phyloP scores from a whole-genome alignment of 192 early-diverging fungal species.

The Entomortierella chlamydospora region DNA sequence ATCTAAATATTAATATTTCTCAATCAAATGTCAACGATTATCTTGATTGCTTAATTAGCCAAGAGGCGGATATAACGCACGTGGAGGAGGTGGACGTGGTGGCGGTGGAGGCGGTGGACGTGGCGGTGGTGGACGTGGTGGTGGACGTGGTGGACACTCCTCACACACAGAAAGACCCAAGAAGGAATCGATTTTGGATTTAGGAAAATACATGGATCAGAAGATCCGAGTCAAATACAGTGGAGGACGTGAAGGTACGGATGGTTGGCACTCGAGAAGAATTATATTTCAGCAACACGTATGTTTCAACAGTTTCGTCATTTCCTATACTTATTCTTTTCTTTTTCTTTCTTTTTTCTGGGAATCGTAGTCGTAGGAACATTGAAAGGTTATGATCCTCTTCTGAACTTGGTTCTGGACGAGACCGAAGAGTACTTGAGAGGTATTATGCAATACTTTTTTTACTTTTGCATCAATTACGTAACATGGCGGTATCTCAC shows the following conservation, averaged over 20 bases:
- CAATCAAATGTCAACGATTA: too few species aligned
- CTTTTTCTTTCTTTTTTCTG: not conserved
- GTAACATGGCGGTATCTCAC: not conserved
- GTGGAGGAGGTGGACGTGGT: constrained; percentile 61
- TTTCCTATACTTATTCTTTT: not conserved
- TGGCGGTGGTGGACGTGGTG: constrained; percentile 64
- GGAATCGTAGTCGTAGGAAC: constrained; percentile 79
- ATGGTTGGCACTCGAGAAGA: too few species aligned
- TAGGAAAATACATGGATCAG: constrained; percentile 94
- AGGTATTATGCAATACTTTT: constrained; percentile 59
- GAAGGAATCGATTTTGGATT: constrained; percentile 94
- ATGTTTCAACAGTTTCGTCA: not conserved
- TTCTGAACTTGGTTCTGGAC: constrained; percentile 95
- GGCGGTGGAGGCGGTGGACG: constrained; percentile 60
- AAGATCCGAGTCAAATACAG: constrained; percentile 92
- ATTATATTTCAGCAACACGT: too few species aligned
- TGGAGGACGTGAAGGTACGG: constrained; percentile 90
- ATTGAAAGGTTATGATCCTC: constrained; percentile 92
- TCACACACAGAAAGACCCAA: constrained; percentile 73
- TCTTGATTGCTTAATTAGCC: too few species aligned
- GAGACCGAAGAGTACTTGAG: constrained; percentile 86
- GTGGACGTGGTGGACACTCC: constrained; percentile 58
- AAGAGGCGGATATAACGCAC: constrained; percentile 61
- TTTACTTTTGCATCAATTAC: not conserved
- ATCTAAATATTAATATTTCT: too few species aligned